Percentiles rank a stretch among this genome's conserved stretches.
Conservation (phyloP, 2,329 filamentous ascomycete species). For the Mycosphaerella arachidis region DNA sequence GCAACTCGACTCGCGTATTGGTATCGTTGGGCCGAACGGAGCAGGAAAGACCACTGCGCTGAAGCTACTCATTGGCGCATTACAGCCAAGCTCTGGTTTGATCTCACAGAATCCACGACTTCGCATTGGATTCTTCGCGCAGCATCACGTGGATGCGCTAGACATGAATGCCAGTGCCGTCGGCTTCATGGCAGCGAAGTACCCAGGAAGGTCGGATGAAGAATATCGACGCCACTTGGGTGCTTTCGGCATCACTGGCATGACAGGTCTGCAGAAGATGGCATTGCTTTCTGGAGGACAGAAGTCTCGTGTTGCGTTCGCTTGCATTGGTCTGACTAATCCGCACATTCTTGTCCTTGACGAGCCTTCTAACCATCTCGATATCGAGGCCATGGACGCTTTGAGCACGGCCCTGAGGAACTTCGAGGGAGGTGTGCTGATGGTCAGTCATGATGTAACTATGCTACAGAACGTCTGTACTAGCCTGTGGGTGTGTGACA, state of each 20-base stretch:
- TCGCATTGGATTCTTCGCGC: conserved; percentile 92
- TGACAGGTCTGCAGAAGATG: conserved; percentile 96
- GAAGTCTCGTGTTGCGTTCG: conserved; percentile 96
- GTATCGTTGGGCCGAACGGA: conserved; percentile 98
- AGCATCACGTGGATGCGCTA: conserved; percentile 95
- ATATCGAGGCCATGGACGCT: conserved; percentile 98
- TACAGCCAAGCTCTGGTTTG: conserved; percentile 69
- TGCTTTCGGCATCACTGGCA: conserved; percentile 81
- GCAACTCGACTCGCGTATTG: conserved; percentile 94
- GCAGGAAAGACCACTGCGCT: conserved; percentile 98
- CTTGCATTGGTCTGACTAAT: conserved; percentile 88
- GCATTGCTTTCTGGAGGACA: conserved; percentile 90
- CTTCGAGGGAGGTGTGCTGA: conserved; percentile 92
- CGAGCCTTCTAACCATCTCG: conserved; percentile 96
- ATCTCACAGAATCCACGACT: conserved; percentile 87
- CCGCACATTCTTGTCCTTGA: conserved; percentile 97
- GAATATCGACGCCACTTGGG: conserved; percentile 94
- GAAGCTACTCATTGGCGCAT: conserved; percentile 88
- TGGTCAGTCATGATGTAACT: conserved; percentile 93
- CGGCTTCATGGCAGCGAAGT: conserved; percentile 90
- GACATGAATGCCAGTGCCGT: conserved; percentile 87
- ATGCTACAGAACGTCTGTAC: conserved; percentile 96
- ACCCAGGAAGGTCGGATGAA: conserved; percentile 87
- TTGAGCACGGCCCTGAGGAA: conserved; percentile 74
- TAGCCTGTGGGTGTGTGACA: conserved; percentile 93